Conservation (phyloP, 257 asterid species). For the Solanum ossicruentum region DNA sequence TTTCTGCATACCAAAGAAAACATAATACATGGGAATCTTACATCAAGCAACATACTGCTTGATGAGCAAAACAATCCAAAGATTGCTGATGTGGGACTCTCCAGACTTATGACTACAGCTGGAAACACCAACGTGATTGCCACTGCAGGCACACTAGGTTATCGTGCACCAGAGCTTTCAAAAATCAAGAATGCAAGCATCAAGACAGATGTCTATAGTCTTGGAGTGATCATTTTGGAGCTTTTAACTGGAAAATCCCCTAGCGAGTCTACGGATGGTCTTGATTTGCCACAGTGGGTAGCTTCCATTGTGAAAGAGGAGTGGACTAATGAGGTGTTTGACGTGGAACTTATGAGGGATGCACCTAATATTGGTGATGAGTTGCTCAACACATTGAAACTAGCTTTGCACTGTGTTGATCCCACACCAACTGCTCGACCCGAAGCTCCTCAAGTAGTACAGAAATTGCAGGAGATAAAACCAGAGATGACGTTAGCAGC, state of each 20-base stretch:
- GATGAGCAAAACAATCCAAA: conserved; percentile 54
- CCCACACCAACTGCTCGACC: conserved; percentile 81
- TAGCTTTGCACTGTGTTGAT: conserved; percentile 87
- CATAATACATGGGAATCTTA: conserved; percentile 42
- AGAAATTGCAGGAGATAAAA: conserved; percentile 63
- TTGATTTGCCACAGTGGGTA: conserved; percentile 82
- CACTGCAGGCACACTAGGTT: conserved; percentile 45
- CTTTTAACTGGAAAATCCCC: conserved; percentile 89
- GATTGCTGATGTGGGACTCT: conserved; percentile 45
- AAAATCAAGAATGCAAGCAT: conserved; percentile 55
- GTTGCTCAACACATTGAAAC: conserved; percentile 55
- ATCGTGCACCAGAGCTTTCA: conserved; percentile 81
- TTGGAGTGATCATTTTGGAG: conserved; percentile 79
- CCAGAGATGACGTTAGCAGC: conserved; percentile 19
- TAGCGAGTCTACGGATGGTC: conserved; percentile 73
- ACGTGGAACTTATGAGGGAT: conserved; percentile 70
- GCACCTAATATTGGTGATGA: conserved; percentile 55
- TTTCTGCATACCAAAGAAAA: conserved; percentile 51
- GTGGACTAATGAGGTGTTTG: conserved; percentile 88
- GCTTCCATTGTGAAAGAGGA: conserved; percentile 87
- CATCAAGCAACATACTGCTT: conserved; percentile 61
- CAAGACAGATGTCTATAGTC: conserved; percentile 67
- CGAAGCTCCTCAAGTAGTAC: conserved; percentile 52
- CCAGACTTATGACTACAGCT: conserved; percentile 27
- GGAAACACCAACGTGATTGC: conserved; percentile 33